Percentiles rank a stretch among this genome's conserved stretches.
Evolutionary conservation across 441 rosid genomes (phyloP).

Genomic region (Raphanus hybrid): DNA sequence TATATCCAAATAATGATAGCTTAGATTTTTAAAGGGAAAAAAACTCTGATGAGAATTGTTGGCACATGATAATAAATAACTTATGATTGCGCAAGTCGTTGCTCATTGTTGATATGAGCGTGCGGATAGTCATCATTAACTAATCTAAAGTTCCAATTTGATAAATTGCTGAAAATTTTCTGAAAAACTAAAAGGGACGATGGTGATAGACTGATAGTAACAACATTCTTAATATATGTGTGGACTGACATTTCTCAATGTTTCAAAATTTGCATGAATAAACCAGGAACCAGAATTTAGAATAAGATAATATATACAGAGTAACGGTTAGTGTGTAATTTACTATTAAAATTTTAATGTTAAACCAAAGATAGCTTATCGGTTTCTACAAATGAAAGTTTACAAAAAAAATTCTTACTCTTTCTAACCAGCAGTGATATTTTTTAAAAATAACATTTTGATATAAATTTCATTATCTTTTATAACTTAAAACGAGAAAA

Average conservation of each 20-base stretch:
- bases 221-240: neutral
- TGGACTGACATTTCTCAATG: neutral
- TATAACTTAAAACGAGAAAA: too few relatives aligned
- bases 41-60: constrained; percentile 11
- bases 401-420: neutral
- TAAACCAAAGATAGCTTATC: neutral
- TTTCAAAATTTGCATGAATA: too few relatives aligned
- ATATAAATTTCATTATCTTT: neutral
- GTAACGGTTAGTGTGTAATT: neutral
- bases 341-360: neutral
- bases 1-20: constrained; percentile 15
- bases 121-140: constrained; percentile 40
- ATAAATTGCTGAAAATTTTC: constrained; percentile 6
- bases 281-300: too few relatives aligned
- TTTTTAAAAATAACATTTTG: too few relatives aligned
- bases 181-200: neutral
- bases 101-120: constrained; percentile 31
- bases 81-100: constrained; percentile 33
- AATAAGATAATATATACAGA: too few relatives aligned
- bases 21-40: neutral
- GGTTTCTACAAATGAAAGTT: neutral
- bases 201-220: constrained; percentile 14
- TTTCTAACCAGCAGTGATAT: neutral
- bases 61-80: constrained; percentile 29
- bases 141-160: constrained; percentile 20